Conservation (phyloP, 1,284 basidiomycete genomes). For the Sporisorium sorghi region DNA sequence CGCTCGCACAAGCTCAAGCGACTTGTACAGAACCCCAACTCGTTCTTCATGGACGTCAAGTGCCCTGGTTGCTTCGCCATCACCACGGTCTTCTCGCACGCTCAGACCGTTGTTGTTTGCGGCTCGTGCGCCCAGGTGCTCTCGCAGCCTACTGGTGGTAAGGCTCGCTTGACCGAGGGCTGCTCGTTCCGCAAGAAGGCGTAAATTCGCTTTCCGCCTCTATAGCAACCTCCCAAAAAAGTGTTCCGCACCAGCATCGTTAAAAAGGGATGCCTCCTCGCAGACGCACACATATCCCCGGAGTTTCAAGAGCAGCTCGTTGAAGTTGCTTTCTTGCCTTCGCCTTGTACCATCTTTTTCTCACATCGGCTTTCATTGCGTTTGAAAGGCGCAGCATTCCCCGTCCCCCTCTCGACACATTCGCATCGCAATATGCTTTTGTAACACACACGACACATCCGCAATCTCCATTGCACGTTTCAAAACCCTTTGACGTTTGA, state of each 20-base stretch:
- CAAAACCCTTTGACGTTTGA: constrained; percentile 5
- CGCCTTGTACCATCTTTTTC: constrained; percentile 38
- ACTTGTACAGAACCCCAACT: constrained; percentile 84
- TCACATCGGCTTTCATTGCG: constrained; percentile 5
- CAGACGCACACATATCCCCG: constrained; percentile 10
- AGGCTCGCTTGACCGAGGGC: constrained; percentile 94
- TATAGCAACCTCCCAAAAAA: constrained; percentile 7
- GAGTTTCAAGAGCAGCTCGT: constrained; percentile 1
- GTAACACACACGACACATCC: constrained; percentile 2
- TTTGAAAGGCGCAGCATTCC: constrained; percentile 3
- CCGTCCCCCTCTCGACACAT: constrained; percentile 1
- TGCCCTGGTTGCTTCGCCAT: constrained; percentile 96
- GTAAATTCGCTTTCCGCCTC: constrained; percentile 36
- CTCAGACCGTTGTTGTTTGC: constrained; percentile 92
- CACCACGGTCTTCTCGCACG: constrained; percentile 94
- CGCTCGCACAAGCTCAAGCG: constrained; percentile 94
- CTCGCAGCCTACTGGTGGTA: constrained; percentile 99
- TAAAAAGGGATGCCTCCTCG: background rate
- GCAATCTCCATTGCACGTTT: constrained; percentile 18
- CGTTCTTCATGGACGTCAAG: constrained; percentile 99
- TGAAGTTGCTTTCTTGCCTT: background rate
- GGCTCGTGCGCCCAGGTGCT: constrained; percentile 92
- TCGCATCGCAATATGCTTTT: constrained; percentile 12
- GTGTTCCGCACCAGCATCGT: constrained; percentile 1
- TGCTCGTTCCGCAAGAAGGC: constrained; percentile 67